Evolutionary conservation across 495 filamentous ascomycete genomes (phyloP).

Genomic region (Hypoxylon crocopeplum): DNA sequence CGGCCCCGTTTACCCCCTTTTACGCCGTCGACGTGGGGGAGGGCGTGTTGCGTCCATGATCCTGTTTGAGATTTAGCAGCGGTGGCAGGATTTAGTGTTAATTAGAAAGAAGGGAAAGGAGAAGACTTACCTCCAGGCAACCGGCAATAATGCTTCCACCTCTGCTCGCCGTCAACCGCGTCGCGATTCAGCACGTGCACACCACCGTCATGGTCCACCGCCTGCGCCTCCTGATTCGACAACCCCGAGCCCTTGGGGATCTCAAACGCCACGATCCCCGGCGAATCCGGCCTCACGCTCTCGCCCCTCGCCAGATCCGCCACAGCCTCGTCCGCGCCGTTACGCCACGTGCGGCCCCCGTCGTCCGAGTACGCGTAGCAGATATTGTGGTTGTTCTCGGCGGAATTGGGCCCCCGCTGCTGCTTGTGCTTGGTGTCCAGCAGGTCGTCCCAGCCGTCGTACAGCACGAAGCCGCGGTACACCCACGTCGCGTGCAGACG

Average conservation of each 20-base stretch:
- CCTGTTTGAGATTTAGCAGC: constrained; percentile 19
- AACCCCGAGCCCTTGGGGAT: constrained; percentile 52
- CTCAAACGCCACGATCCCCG: constrained; percentile 48
- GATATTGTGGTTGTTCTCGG: constrained; percentile 55
- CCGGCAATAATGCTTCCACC: constrained; percentile 58
- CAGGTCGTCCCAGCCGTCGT: constrained; percentile 52
- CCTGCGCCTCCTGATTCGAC: constrained; percentile 58
- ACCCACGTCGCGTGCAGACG: constrained; percentile 55
- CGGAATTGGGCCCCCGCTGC: constrained; percentile 52
- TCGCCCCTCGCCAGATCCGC: constrained; percentile 44
- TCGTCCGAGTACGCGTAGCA: constrained; percentile 55
- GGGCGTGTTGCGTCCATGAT: constrained; percentile 37
- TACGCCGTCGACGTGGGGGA: constrained; percentile 38
- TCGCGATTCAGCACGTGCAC: constrained; percentile 58
- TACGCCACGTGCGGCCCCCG: constrained; percentile 49
- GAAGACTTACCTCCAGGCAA: constrained; percentile 42
- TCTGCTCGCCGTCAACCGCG: constrained; percentile 35
- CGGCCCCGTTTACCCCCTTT: constrained; percentile 45
- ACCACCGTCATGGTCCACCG: constrained; percentile 49
- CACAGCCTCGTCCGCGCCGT: constrained; percentile 39
- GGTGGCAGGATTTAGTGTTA: not conserved
- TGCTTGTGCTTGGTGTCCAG: constrained; percentile 50
- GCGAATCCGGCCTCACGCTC: constrained; percentile 43
- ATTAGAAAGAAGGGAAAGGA: not conserved
- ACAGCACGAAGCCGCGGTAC: constrained; percentile 52